phyloP scores from a whole-genome alignment of 2,329 filamentous ascomycete genomes.

The Ophiostoma quercus region DNA sequence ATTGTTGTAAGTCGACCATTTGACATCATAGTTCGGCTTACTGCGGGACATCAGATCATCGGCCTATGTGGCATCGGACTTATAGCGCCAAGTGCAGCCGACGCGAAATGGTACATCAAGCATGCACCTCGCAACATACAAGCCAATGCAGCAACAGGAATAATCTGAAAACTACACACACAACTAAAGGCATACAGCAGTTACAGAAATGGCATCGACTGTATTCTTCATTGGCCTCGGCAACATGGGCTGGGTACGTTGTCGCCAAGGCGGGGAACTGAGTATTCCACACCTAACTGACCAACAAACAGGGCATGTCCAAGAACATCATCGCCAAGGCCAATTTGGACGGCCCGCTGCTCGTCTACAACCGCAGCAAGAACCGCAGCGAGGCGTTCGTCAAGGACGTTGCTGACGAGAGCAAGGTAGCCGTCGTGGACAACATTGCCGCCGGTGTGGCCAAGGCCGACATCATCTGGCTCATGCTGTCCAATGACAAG shows the following conservation, averaged over 20 bases:
- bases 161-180: not conserved
- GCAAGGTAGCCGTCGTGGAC: conserved; percentile 59
- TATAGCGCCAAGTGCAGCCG: not conserved
- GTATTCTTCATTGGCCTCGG: conserved; percentile 78
- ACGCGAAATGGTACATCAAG: not conserved
- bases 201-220: conserved; percentile 48
- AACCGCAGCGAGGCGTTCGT: conserved; percentile 54
- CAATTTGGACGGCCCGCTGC: conserved; percentile 62
- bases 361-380: conserved; percentile 74
- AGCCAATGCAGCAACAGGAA: not conserved
- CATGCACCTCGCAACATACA: not conserved
- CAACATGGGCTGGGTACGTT: conserved; percentile 71
- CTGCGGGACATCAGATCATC: not conserved
- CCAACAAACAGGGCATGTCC: conserved; percentile 63
- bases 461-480: conserved; percentile 72
- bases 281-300: not conserved
- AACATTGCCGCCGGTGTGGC: conserved; percentile 62
- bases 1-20: not conserved
- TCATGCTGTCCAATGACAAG: conserved; percentile 75
- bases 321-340: conserved; percentile 79
- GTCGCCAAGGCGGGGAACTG: not conserved
- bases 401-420: conserved; percentile 49
- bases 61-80: not conserved
- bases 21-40: not conserved
- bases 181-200: not conserved